phyloP scores from a whole-genome alignment of 176 grass and related monocot species.

The Phoenix dactylifera region DNA sequence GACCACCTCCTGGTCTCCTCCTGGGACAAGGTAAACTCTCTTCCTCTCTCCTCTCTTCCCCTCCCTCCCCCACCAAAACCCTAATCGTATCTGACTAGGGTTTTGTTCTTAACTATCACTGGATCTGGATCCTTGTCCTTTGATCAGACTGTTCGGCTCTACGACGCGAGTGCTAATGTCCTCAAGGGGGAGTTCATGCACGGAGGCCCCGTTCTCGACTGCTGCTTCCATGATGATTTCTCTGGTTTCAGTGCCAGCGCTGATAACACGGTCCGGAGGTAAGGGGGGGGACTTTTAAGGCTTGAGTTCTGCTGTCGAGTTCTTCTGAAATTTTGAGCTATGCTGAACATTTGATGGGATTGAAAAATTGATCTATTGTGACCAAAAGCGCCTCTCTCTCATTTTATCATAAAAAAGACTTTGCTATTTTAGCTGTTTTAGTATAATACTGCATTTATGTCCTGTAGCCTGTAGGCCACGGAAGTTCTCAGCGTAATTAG shows the following conservation, averaged over 20 bases:
- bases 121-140: background rate
- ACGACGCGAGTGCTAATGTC: constrained; percentile 54
- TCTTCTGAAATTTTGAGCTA: too few relatives aligned
- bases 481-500: too few relatives aligned
- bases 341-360: too few relatives aligned
- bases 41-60: background rate
- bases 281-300: background rate
- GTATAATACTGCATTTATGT: too few relatives aligned
- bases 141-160: constrained; percentile 72
- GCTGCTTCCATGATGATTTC: constrained; percentile 95
- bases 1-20: constrained; percentile 93
- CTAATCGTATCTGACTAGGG: constrained; percentile 14
- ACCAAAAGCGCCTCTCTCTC: too few relatives aligned
- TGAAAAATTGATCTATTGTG: too few relatives aligned
- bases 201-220: constrained; percentile 68
- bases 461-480: too few relatives aligned
- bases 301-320: too few relatives aligned
- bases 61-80: constrained; percentile 22
- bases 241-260: constrained; percentile 79
- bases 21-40: constrained; percentile 70
- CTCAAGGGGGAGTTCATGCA: constrained; percentile 91
- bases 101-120: too few relatives aligned
- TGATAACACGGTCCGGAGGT: constrained; percentile 83
- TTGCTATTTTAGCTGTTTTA: too few relatives aligned
- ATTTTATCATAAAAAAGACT: too few relatives aligned